phyloP scores from a whole-genome alignment of 495 filamentous ascomycete genomes.

The Penicillium angulare region DNA sequence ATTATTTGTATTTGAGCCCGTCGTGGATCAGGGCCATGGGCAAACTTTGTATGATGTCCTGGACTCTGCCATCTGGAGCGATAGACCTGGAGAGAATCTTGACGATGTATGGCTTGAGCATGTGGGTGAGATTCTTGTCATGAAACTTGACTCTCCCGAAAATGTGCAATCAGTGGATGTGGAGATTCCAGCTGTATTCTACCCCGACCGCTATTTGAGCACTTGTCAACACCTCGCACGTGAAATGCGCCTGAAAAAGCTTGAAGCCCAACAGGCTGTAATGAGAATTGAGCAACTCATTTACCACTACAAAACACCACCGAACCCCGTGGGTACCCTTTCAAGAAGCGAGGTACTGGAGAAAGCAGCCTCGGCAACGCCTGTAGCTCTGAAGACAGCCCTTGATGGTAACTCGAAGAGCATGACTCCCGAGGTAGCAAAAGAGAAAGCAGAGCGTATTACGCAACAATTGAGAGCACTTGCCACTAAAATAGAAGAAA shows the following conservation, averaged over 20 bases:
- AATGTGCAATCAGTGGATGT: slow-evolving; percentile 52
- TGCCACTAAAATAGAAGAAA: slow-evolving; percentile 45
- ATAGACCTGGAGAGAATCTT: slow-evolving; percentile 47
- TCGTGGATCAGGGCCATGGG: slow-evolving; percentile 37
- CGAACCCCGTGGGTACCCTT: slow-evolving; percentile 17
- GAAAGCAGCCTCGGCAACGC: slow-evolving; percentile 31
- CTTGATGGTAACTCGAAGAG: slow-evolving; percentile 13
- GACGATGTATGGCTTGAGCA: slow-evolving; percentile 54
- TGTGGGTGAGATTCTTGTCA: slow-evolving; percentile 66
- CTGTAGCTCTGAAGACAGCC: slow-evolving; percentile 22
- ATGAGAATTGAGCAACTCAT: slow-evolving; percentile 38
- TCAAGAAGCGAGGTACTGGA: slow-evolving; percentile 35
- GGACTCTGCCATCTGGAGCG: slow-evolving; percentile 64
- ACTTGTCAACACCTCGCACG: slow-evolving; percentile 51
- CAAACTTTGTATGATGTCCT: slow-evolving; percentile 72
- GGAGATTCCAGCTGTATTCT: slow-evolving; percentile 68
- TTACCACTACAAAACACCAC: slow-evolving; percentile 29
- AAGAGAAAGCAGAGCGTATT: slow-evolving; percentile 29
- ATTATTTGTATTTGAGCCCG: slow-evolving; percentile 40
- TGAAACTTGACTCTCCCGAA: slow-evolving; percentile 53
- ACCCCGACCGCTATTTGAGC: slow-evolving; percentile 75
- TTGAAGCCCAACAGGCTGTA: slow-evolving; percentile 39
- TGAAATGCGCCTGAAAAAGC: slow-evolving; percentile 44
- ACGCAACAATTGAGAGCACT: slow-evolving; percentile 38
- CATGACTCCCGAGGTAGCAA: slow-evolving; percentile 15